phyloP scores from a whole-genome alignment of 176 grass and related monocot species.

The Oryza nivara region DNA sequence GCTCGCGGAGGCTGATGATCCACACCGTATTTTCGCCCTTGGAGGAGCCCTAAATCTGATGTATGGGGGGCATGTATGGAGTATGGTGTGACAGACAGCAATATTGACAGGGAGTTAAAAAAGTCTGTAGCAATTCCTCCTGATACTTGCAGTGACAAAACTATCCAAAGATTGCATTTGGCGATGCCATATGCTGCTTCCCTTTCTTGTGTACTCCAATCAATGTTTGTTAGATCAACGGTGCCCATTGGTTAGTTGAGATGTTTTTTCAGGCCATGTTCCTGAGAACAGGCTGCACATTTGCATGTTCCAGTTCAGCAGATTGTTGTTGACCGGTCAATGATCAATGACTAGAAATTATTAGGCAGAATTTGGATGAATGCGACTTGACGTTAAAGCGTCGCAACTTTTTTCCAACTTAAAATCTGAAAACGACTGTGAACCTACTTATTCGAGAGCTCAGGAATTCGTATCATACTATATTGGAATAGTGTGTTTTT shows the following conservation, averaged over 20 bases:
- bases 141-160: constrained; percentile 34
- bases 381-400: constrained; percentile 36
- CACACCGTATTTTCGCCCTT: neutral
- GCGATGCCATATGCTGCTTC: constrained; percentile 3
- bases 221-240: constrained; percentile 17
- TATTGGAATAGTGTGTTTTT: too few relatives aligned
- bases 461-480: neutral
- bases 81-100: constrained; percentile 9
- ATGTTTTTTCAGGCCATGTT: constrained; percentile 8
- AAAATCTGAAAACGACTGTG: neutral
- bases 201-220: constrained; percentile 4
- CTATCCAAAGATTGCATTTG: constrained; percentile 3
- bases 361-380: neutral
- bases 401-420: neutral
- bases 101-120: constrained; percentile 17
- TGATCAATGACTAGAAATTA: neutral
- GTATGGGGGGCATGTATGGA: constrained; percentile 24
- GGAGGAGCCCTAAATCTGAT: constrained; percentile 24
- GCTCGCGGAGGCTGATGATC: constrained; percentile 77
- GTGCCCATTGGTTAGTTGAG: constrained; percentile 7
- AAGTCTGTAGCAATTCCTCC: neutral
- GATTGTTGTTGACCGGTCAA: neutral
- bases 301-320: constrained; percentile 7
- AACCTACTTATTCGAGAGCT: neutral
- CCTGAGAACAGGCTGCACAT: constrained; percentile 17